phyloP scores from a whole-genome alignment of 2,329 filamentous ascomycete genomes.

The Beauveria sp. region DNA sequence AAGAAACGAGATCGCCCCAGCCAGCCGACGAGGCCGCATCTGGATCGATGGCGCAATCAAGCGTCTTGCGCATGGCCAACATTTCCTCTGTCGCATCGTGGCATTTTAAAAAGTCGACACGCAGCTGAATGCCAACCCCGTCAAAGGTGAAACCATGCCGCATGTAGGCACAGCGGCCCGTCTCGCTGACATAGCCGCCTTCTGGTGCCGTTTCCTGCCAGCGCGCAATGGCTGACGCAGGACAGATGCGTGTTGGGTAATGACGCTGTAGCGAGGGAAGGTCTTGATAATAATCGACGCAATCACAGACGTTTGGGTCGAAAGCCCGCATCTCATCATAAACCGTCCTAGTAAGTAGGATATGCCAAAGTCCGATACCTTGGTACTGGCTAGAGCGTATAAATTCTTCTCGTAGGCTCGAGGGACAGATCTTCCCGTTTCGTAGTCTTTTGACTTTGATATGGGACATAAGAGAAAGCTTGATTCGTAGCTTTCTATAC shows the following conservation, averaged over 20 bases:
- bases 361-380: neutral
- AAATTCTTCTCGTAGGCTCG: neutral
- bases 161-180: neutral
- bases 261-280: neutral
- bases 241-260: neutral
- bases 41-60: neutral
- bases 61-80: neutral
- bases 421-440: neutral
- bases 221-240: neutral
- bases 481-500: neutral
- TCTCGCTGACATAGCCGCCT: neutral
- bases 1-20: neutral
- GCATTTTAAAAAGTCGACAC: neutral
- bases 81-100: neutral
- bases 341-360: fast-evolving
- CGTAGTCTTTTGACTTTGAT: neutral
- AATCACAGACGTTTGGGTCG: neutral
- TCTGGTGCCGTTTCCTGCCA: neutral
- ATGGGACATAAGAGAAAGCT: neutral
- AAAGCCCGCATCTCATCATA: neutral
- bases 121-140: neutral
- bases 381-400: fast-evolving
- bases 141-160: neutral
- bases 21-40: neutral
- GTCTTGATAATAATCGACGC: neutral